These are phyloP conservation scores for Hippophae tibetana DNA, from an alignment of 306 rosid species.

Conservation along the genomic window DNA sequence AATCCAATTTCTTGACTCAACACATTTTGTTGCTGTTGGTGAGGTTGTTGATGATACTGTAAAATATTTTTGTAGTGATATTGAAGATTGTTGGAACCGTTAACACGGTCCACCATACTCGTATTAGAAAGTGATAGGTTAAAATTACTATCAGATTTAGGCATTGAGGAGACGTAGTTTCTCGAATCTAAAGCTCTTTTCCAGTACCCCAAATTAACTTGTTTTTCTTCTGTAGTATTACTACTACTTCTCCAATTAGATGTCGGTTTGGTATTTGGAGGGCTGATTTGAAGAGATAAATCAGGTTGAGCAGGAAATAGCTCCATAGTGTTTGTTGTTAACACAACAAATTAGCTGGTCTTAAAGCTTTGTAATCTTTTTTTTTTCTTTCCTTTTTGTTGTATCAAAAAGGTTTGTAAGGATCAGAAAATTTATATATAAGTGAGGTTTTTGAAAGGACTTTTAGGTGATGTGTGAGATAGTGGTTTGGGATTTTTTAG, in stretches of 20 bases:
- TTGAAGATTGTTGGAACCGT: too few species aligned
- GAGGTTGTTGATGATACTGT: too few species aligned
- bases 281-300: conserved; percentile 68
- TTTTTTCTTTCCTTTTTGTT: not conserved
- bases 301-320: conserved; percentile 80
- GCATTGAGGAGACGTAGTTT: not conserved
- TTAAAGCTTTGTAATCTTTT: too few species aligned
- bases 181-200: conserved; percentile 51
- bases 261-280: conserved; percentile 49
- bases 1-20: too few species aligned
- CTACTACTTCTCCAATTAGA: conserved; percentile 14
- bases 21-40: too few species aligned
- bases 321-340: conserved; percentile 30
- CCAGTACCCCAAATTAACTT: conserved; percentile 61
- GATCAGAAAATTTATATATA: too few species aligned
- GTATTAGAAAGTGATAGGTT: conserved; percentile 60
- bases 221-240: conserved; percentile 7
- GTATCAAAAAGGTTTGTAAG: not conserved
- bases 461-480: too few species aligned
- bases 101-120: not conserved
- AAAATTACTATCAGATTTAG: conserved; percentile 25
- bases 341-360: not conserved
- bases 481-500: not conserved
- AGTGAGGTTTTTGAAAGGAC: too few species aligned
- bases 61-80: too few species aligned